Base-by-base conservation (phyloP, 73 alveolate species). In the Chromera velia region DNA sequence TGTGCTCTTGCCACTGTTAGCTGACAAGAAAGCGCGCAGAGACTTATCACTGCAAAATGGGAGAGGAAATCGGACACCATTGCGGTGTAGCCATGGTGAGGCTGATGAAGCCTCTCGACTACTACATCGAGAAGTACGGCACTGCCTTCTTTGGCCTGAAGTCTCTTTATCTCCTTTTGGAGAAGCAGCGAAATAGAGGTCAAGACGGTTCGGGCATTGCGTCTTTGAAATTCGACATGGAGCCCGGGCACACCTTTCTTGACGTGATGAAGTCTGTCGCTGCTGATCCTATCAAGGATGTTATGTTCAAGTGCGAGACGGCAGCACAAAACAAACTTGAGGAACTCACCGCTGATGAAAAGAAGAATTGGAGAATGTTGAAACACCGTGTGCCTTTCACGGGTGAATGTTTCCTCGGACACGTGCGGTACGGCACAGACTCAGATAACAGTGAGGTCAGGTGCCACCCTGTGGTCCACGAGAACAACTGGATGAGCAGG, bases 161-260 rank as follows among this genome's bases (percentile, higher is more conserved):
- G 67, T 73, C 74, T 63, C 69, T 80, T 74, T 75, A 80, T 49
- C 68, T 80, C 72, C 86, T 80, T 68, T 70, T 80, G 86, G 86
- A 80, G 86, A 80, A 80, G 76, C 86, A 80, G 74, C 80, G 86
- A 7, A 80, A 80, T 32, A 80, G 86, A 26, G 86, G 86, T 30
- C 86, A 80, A 32, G 86, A 80, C 17, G 86, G 86, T n/a, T 80
- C 86, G 7, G 86, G 86, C 13, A 71, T 80, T 22, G 86, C 86
- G 28, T 66, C 49, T 24, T 80, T 80, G 28, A 80, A 80, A 49
- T 33, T 80, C 80, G 86, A 80, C 74, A 47, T 80, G 73, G 72
- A 76, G 29, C 86, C 86, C 22, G 86, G 86, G 33, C 13, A 1
- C 1, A 4, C 33, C 77, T 78, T 34, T 48, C 24, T 78, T 45